phyloP scores from a whole-genome alignment of 1,139 yeast species.

The Kodamaea ohmeri region DNA sequence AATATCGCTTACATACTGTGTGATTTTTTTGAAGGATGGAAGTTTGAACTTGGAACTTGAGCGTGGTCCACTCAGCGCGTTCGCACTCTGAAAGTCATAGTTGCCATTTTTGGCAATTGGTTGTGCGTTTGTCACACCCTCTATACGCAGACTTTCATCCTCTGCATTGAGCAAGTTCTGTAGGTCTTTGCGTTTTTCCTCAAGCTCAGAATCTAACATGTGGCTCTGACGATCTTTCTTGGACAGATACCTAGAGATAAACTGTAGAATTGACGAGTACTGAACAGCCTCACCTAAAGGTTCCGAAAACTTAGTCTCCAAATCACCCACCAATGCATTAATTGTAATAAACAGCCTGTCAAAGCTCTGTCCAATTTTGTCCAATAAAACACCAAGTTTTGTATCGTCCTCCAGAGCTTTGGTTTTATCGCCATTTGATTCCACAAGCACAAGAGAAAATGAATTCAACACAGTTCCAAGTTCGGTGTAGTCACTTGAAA shows the following conservation, averaged over 20 bases:
- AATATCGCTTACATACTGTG: constrained; percentile 64
- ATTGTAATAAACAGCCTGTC: constrained; percentile 70
- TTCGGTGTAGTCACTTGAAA: constrained; percentile 67
- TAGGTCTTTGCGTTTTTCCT: constrained; percentile 42
- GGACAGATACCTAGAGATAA: constrained; percentile 65
- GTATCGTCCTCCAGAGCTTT: constrained; percentile 25
- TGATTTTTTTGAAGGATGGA: constrained; percentile 48
- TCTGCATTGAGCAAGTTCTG: constrained; percentile 42
- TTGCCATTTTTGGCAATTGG: constrained; percentile 28
- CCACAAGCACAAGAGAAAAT: constrained; percentile 63
- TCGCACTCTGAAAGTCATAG: constrained; percentile 26
- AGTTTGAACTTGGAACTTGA: constrained; percentile 19
- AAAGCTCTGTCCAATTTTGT: constrained; percentile 76
- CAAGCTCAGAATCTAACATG: constrained; percentile 54
- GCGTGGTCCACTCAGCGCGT: neutral
- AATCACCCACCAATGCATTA: constrained; percentile 62
- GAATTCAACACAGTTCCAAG: constrained; percentile 72
- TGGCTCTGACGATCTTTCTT: constrained; percentile 67
- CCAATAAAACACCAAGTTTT: constrained; percentile 45
- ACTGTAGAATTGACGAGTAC: constrained; percentile 64
- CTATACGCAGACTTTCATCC: constrained; percentile 38
- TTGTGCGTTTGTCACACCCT: constrained; percentile 24
- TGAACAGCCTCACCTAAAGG: constrained; percentile 83
- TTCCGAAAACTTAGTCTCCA: constrained; percentile 75
- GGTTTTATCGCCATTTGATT: constrained; percentile 22